Conservation (phyloP, 140 eudicot species). For the Erigeron philadelphicus region DNA sequence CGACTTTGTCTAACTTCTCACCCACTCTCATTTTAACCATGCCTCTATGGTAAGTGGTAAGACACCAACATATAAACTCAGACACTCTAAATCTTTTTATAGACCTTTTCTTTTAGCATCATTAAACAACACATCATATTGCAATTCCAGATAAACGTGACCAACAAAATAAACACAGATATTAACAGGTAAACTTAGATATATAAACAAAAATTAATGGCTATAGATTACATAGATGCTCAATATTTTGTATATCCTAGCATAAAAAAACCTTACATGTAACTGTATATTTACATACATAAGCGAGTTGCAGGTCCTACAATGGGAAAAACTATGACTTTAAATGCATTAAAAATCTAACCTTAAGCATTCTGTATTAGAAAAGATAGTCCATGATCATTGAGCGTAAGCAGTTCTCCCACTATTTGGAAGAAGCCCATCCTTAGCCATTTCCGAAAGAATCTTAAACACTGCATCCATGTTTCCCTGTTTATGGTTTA, state of each 20-base stretch:
- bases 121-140: background rate
- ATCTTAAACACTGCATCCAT: slow-evolving; percentile 66
- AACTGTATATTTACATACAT: slow-evolving; percentile 21
- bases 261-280: slow-evolving; percentile 15
- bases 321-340: background rate
- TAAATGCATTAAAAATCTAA: slow-evolving; percentile 2
- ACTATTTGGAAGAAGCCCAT: slow-evolving; percentile 86
- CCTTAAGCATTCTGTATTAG: background rate
- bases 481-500: slow-evolving; percentile 82
- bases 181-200: background rate
- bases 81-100: background rate
- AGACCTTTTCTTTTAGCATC: background rate
- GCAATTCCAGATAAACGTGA: background rate
- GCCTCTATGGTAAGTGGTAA: no score
- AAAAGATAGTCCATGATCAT: slow-evolving; percentile 19
- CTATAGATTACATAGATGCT: background rate
- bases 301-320: background rate
- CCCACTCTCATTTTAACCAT: no score
- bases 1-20: no score
- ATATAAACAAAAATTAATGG: background rate
- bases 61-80: background rate
- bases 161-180: background rate
- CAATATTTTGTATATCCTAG: background rate
- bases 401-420: slow-evolving; percentile 51
- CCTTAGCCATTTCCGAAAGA: slow-evolving; percentile 83